Evolutionary conservation across 768 basidiomycete species (phyloP), one percentile per base, ranked within the genome.

Genomic region (Gelatoporia subvermispora): DNA sequence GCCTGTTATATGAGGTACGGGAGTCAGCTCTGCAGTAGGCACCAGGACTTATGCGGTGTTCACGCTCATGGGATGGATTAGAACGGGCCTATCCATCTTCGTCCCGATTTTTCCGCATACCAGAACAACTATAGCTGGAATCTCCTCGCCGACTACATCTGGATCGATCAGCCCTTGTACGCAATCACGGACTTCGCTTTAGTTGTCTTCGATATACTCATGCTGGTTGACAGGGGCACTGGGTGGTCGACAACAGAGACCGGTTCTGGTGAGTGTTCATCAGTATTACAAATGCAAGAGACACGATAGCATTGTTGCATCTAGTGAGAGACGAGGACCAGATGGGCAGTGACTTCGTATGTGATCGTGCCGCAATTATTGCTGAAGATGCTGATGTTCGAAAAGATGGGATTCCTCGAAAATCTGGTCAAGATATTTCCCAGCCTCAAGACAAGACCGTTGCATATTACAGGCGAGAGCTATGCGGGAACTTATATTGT

Each of bases 401-500:
- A 13, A 31, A 38, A 88, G 86, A 76, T 88, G 69, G 84, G 82
- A 15, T 88, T 88, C 62, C 62, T 90, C 38, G 65, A 63, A 22
- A 88, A 88, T 59, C 68, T 88, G 3, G 82, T 87, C 59, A 82
- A 82, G 55, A 80, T 88, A 9, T 89, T 89, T 64, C 87, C 87
- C 16, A 72, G 73, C 56, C 71, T 88, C 20, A 77, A 77, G 13
- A 77, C 68, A 1, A 78, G 87, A 23, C 87, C 87, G 15, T 72
- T 88, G 31, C 68, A 82, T 62, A 59, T 89, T 34, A 79, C 78
- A 0, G 87, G 87, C 4, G 87, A 88, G 65, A 85, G 82, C 57
- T 88, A 88, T 62, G 79, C 87, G 13, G 87, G 87, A 23, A 74
- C 74, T 50, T 87, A 84, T 56, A 86, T 88, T 45, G 80, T 81